Conservation (phyloP, 2,329 filamentous ascomycete genomes). For the Aspergillus udagawae region DNA sequence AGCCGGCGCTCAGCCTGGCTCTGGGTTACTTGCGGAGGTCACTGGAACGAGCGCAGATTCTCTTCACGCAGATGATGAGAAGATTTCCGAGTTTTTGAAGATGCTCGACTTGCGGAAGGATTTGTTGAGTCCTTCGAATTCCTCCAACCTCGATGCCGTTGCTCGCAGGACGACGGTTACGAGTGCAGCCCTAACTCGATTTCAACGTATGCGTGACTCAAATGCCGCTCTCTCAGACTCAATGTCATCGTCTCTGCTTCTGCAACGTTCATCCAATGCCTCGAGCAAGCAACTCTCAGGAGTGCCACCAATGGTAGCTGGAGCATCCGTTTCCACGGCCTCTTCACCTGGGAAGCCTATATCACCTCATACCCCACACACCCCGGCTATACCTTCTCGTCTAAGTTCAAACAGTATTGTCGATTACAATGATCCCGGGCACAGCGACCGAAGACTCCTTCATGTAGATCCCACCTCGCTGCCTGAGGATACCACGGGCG, state of each 20-base stretch:
- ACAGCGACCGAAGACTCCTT: conserved; percentile 25
- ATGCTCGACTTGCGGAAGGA: conserved; percentile 84
- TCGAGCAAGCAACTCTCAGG: conserved; percentile 68
- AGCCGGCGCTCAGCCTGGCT: conserved; percentile 63
- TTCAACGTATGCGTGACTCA: conserved; percentile 83
- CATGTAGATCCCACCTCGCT: conserved; percentile 29
- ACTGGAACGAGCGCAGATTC: conserved; percentile 60
- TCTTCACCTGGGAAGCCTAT: conserved; percentile 88
- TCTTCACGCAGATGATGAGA: conserved; percentile 80
- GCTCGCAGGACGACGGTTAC: conserved; percentile 75
- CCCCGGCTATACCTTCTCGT: conserved; percentile 88
- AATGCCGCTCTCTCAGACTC: conserved; percentile 88
- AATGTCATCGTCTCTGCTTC: conserved; percentile 81
- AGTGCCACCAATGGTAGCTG: conserved; percentile 57
- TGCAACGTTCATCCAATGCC: conserved; percentile 78
- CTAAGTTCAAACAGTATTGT: conserved; percentile 85
- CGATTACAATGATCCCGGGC: conserved; percentile 54
- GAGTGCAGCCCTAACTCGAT: conserved; percentile 75
- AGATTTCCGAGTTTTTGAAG: conserved; percentile 90
- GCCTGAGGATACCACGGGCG: conserved; percentile 34
- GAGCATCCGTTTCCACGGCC: conserved; percentile 73
- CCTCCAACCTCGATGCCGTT: conserved; percentile 58
- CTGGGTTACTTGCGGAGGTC: conserved; percentile 70
- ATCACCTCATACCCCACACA: conserved; percentile 86
- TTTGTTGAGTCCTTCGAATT: conserved; percentile 64